Conservation (phyloP, 2,329 filamentous ascomycete genomes). For the Aspergillus sp. region DNA sequence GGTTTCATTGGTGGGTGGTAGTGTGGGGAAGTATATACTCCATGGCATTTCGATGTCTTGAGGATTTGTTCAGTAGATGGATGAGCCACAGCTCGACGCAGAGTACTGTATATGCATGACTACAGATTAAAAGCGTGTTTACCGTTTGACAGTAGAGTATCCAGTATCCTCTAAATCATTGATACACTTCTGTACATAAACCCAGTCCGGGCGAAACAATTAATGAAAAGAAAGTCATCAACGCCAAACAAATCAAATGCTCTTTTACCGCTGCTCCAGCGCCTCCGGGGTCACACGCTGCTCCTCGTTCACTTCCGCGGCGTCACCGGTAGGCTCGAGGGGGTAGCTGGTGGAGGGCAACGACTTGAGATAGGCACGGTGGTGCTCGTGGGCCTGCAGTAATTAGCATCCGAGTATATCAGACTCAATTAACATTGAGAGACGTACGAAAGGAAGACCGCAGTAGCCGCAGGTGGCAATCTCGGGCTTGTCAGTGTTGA, state of each 20-base stretch:
- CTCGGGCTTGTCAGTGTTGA: constrained; percentile 96
- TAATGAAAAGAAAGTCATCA: constrained; percentile 23
- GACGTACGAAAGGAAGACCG: constrained; percentile 80
- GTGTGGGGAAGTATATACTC: background rate
- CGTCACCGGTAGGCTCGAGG: constrained; percentile 55
- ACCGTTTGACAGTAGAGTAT: background rate
- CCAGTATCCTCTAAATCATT: constrained; percentile 1
- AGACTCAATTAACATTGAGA: background rate
- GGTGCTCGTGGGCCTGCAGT: constrained; percentile 75
- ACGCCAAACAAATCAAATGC: constrained; percentile 25
- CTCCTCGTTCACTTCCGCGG: constrained; percentile 52
- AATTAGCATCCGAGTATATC: background rate
- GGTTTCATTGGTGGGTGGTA: background rate
- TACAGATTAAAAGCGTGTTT: background rate
- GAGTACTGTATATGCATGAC: too few species aligned
- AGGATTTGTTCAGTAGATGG: constrained; percentile 3
- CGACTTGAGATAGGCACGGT: constrained; percentile 76
- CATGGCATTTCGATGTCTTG: background rate
- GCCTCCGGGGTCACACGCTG: constrained; percentile 55
- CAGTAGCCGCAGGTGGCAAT: constrained; percentile 89
- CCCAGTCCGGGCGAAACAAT: constrained; percentile 19
- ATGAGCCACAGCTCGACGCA: too few species aligned
- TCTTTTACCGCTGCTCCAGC: constrained; percentile 53
- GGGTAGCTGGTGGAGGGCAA: constrained; percentile 76
- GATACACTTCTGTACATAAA: constrained; percentile 31